Evolutionary conservation across 352 stramenopile genomes (phyloP).

Genomic region (Phytophthora fragariaefolia): DNA sequence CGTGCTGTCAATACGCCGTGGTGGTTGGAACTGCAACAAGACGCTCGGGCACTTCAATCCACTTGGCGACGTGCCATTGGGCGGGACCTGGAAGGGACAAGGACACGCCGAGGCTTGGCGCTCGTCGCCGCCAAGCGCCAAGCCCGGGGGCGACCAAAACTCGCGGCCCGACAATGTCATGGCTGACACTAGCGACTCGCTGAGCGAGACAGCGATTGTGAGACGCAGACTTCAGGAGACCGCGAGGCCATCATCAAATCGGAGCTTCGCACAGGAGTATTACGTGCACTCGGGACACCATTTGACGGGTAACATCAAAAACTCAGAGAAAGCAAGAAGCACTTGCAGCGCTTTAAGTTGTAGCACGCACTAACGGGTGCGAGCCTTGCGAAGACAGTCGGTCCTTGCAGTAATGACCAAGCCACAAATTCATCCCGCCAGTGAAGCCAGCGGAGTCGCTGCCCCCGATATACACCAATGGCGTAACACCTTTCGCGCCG

Average conservation of each 20-base stretch:
- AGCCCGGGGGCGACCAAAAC: background rate
- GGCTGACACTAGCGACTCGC: background rate
- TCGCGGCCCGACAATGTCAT: background rate
- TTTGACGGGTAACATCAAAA: background rate
- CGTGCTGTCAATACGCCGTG: background rate
- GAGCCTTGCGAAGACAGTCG: background rate
- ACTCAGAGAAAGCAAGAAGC: no score
- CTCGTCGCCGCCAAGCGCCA: background rate
- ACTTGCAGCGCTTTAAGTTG: no score
- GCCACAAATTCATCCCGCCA: background rate
- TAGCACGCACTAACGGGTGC: background rate
- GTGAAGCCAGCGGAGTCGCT: no score
- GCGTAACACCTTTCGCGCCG: no score
- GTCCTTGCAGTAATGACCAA: no score
- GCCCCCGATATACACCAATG: no score
- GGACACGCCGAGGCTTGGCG: conserved; percentile 8
- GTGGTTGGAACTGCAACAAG: conserved; percentile 5
- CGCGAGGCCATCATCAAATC: conserved; percentile 24
- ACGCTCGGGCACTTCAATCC: conserved; percentile 29
- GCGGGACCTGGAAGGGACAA: conserved; percentile 11
- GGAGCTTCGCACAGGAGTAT: conserved; percentile 1
- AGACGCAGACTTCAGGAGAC: conserved; percentile 9
- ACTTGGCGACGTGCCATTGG: conserved; percentile 34
- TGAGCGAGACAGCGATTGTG: conserved; percentile 14
- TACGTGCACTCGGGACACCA: conserved; percentile 1